phyloP scores from a whole-genome alignment of 2,329 filamentous ascomycete genomes.

The Tolypocladium pustulatum region DNA sequence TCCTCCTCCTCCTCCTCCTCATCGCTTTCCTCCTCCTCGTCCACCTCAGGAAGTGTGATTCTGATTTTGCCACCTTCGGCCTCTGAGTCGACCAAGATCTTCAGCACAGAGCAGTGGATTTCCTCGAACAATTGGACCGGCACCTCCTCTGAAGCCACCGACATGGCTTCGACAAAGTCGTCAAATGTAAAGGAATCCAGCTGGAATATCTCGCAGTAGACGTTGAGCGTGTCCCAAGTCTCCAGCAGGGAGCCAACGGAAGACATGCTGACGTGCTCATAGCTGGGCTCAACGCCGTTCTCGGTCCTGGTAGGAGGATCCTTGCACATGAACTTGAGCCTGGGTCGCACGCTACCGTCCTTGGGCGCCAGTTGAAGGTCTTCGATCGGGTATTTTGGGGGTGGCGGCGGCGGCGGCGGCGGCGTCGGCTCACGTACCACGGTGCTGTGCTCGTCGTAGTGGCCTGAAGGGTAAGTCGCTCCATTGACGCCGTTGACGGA shows the following conservation, averaged over 20 bases:
- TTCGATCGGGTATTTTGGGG: constrained; percentile 91
- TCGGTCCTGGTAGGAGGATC: constrained; percentile 43
- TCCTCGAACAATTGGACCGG: constrained; percentile 83
- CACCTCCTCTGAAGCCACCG: constrained; percentile 60
- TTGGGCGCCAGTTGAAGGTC: constrained; percentile 73
- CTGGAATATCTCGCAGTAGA: constrained; percentile 92
- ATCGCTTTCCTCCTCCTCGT: constrained; percentile 60
- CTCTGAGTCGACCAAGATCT: constrained; percentile 70
- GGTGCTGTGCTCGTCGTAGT: constrained; percentile 24
- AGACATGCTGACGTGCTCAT: constrained; percentile 59
- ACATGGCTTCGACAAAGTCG: constrained; percentile 84
- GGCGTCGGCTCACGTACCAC: constrained; percentile 24
- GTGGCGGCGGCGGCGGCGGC: constrained; percentile 56
- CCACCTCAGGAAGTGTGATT: constrained; percentile 65
- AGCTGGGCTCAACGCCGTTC: constrained; percentile 3
- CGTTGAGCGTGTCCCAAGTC: constrained; percentile 93
- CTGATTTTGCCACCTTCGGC: constrained; percentile 69
- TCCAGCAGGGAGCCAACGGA: constrained; percentile 81
- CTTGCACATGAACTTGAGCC: constrained; percentile 65
- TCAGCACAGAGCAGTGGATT: constrained; percentile 83
- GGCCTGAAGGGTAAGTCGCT: constrained; percentile 32
- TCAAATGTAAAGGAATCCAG: constrained; percentile 97
- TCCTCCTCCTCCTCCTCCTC: constrained; percentile 51
- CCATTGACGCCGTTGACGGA: constrained; percentile 29
- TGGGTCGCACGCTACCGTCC: constrained; percentile 56